Percentiles rank a stretch among this genome's conserved stretches.
Evolutionary conservation across 2,329 filamentous ascomycete genomes (phyloP).

Genomic region (Bipolaris zeicola): DNA sequence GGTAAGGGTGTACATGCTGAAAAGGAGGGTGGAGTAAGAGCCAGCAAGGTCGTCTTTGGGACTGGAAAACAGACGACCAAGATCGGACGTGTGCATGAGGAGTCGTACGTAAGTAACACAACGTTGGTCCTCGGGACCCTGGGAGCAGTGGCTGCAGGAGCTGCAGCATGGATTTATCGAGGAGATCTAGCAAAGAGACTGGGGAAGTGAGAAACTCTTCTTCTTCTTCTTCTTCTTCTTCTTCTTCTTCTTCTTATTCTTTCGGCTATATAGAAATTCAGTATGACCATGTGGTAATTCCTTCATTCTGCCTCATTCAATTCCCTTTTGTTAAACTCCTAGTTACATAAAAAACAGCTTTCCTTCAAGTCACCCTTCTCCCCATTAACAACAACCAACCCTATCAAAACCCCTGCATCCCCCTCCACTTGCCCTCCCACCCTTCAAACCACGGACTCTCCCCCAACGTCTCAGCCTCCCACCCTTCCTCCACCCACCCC

Average conservation of each 20-base stretch:
- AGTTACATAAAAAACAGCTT: slow-evolving; percentile 48
- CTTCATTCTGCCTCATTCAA: no score
- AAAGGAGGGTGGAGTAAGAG: slow-evolving; percentile 22
- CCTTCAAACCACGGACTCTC: slow-evolving; percentile 77
- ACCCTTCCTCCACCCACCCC: slow-evolving; percentile 64
- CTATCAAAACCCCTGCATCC: slow-evolving; percentile 63
- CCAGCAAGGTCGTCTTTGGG: slow-evolving; percentile 41
- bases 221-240: no score
- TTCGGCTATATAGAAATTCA: no score
- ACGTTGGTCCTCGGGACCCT: slow-evolving; percentile 45
- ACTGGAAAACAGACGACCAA: slow-evolving; percentile 41
- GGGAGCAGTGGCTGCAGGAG: slow-evolving; percentile 43
- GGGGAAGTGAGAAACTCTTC: slow-evolving; percentile 1
- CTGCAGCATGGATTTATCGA: slow-evolving; percentile 39
- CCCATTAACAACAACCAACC: not conserved
- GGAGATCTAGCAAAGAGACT: slow-evolving; percentile 20
- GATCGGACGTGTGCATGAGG: slow-evolving; percentile 54
- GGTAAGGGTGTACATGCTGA: not conserved
- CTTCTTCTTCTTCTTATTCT: no score
- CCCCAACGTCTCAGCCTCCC: slow-evolving; percentile 71
- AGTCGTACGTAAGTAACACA: slow-evolving; percentile 50
- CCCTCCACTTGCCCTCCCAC: slow-evolving; percentile 77
- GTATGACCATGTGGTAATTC: no score
- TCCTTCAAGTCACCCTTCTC: not conserved
- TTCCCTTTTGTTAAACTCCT: no score